A percentile compares a stretch with the other conserved stretches of the same genome.
Conservation (phyloP, 2,329 filamentous ascomycete genomes). For the Fusarium luffae region DNA sequence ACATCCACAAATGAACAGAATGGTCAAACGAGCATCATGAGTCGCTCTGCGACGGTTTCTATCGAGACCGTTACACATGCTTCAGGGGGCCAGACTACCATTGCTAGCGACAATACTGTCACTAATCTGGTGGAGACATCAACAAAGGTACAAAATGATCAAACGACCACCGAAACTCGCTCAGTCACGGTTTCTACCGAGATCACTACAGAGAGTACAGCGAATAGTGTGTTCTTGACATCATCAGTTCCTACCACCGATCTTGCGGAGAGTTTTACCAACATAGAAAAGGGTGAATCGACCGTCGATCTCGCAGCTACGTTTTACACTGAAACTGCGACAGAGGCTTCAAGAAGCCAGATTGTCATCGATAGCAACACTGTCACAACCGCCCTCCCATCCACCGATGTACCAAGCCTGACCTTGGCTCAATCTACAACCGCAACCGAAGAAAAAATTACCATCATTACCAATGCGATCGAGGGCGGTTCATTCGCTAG, state of each 20-base stretch:
- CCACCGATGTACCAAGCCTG: neutral
- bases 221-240: neutral
- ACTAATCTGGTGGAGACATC: neutral
- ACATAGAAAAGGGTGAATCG: accelerated
- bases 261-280: neutral
- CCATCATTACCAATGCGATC: constrained; percentile 8
- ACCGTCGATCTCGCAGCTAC: neutral
- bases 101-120: no score
- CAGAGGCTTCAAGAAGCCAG: accelerated
- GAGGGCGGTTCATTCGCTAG: constrained; percentile 3
- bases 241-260: neutral
- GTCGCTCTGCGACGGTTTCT: no score
- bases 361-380: neutral
- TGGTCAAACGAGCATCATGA: no score
- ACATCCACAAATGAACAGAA: neutral
- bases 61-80: no score
- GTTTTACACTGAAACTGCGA: neutral
- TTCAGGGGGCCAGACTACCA: no score
- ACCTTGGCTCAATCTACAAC: neutral
- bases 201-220: neutral
- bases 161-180: no score
- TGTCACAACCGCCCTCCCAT: neutral
- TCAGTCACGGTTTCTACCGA: no score
- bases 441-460: neutral
- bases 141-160: neutral